phyloP scores from a whole-genome alignment of 2,329 filamentous ascomycete species.

The Bisporella sp. region DNA sequence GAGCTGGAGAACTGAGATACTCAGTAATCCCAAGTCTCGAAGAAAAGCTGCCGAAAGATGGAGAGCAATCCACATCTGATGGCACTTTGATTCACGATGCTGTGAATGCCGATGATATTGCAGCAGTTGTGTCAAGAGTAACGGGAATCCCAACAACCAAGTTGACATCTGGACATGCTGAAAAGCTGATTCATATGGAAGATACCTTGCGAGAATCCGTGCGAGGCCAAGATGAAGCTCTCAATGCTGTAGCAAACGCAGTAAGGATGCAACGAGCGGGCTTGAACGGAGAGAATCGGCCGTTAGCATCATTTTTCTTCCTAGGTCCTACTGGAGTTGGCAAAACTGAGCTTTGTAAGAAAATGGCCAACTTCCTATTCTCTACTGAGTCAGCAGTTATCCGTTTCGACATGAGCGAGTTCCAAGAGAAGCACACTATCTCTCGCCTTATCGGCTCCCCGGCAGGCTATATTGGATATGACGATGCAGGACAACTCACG shows the following conservation, averaged over 20 bases:
- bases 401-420: constrained; percentile 96
- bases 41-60: constrained; percentile 71
- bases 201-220: constrained; percentile 77
- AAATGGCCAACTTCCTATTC: constrained; percentile 88
- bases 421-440: constrained; percentile 95
- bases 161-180: constrained; percentile 85
- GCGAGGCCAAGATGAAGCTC: constrained; percentile 88
- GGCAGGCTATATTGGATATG: constrained; percentile 92
- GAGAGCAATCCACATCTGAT: constrained; percentile 30
- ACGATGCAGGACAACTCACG: constrained; percentile 92
- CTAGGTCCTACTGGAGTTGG: constrained; percentile 93
- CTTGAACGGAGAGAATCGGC: constrained; percentile 83
- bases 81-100: constrained; percentile 77
- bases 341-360: constrained; percentile 96
- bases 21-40: constrained; percentile 79
- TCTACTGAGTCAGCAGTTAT: constrained; percentile 86
- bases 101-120: constrained; percentile 93
- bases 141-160: constrained; percentile 88
- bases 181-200: constrained; percentile 95
- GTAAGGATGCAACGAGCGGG: constrained; percentile 92
- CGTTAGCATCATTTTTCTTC: constrained; percentile 95
- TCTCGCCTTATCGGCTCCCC: constrained; percentile 85
- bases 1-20: constrained; percentile 87
- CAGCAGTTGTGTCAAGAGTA: constrained; percentile 79
- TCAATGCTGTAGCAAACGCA: constrained; percentile 84